These are phyloP conservation scores for Carallia brachiata DNA, from an alignment of 345 rosid genomes.

Conservation along the genomic window DNA sequence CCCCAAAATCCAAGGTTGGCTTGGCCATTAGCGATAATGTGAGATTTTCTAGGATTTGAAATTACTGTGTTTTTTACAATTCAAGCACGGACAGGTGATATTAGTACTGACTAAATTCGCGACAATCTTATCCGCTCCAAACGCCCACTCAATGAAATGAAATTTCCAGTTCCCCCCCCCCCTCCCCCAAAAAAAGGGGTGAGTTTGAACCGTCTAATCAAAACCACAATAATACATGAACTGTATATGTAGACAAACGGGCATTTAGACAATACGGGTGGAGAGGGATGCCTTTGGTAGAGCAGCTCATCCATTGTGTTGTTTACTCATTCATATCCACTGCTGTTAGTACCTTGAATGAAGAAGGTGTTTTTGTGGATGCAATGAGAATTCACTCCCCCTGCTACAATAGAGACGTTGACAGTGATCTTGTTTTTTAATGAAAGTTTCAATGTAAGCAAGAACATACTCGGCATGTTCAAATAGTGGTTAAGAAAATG, in stretches of 20 bases:
- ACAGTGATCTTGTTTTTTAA: neutral
- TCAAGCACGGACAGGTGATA: too few species aligned
- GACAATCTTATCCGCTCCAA: too few species aligned
- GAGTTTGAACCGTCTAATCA: slow-evolving; percentile 1
- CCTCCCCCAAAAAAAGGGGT: neutral
- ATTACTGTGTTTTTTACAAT: too few species aligned
- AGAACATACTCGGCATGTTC: neutral
- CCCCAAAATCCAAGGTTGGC: too few species aligned
- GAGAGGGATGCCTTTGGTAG: slow-evolving; percentile 7
- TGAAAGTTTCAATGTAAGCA: neutral
- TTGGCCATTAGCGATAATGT: too few species aligned
- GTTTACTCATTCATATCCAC: neutral
- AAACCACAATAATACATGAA: neutral
- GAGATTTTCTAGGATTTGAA: too few species aligned
- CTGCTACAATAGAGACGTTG: neutral
- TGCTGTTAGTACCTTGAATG: slow-evolving; percentile 14
- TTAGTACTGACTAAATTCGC: too few species aligned
- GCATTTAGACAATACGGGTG: neutral
- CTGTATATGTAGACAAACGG: neutral
- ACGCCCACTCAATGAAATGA: too few species aligned
- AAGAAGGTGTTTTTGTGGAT: slow-evolving; percentile 1
- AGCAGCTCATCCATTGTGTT: slow-evolving; percentile 1
- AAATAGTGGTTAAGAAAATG: neutral
- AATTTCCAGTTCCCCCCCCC: too few species aligned
- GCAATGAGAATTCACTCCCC: neutral